Conservation (phyloP, 1,139 yeast species). For the Diutina scorzettiae region DNA sequence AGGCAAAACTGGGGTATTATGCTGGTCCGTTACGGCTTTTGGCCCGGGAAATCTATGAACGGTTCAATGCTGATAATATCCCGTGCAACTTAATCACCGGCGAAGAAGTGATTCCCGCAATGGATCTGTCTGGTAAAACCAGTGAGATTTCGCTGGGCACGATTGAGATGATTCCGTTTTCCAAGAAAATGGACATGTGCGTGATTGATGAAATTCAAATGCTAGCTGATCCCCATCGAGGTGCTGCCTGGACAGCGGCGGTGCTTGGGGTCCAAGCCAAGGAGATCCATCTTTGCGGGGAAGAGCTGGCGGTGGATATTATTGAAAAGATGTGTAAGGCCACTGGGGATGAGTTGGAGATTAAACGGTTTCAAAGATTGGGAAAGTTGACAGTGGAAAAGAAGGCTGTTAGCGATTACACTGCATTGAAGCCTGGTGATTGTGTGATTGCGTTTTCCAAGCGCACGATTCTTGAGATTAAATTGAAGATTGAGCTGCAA, state of each 20-base stretch:
- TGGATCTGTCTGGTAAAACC: slow-evolving; percentile 55
- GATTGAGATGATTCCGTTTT: slow-evolving; percentile 78
- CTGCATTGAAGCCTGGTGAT: slow-evolving; percentile 54
- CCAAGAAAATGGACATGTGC: slow-evolving; percentile 65
- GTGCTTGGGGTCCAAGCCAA: slow-evolving; percentile 76
- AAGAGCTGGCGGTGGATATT: slow-evolving; percentile 64
- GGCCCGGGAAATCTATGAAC: slow-evolving; percentile 84
- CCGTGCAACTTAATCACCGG: slow-evolving; percentile 86
- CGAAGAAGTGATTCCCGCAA: slow-evolving; percentile 70
- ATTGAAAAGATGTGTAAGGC: slow-evolving; percentile 43
- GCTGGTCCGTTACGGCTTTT: slow-evolving; percentile 89
- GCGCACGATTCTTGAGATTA: slow-evolving; percentile 49
- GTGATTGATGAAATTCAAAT: slow-evolving; percentile 95
- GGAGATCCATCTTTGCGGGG: slow-evolving; percentile 90
- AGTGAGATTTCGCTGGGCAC: slow-evolving; percentile 81
- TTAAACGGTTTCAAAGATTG: slow-evolving; percentile 60
- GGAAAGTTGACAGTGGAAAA: slow-evolving; percentile 56
- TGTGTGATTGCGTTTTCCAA: slow-evolving; percentile 86
- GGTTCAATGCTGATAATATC: slow-evolving; percentile 52
- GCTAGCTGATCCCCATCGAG: slow-evolving; percentile 72
- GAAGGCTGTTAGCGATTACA: slow-evolving; percentile 20
- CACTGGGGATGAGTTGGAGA: slow-evolving; percentile 70
- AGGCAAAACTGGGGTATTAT: slow-evolving; percentile 73
- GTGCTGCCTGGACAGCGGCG: slow-evolving; percentile 94
- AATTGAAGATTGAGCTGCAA: slow-evolving; percentile 48